Evolutionary conservation across 805 yeast genomes (phyloP).

Genomic region (Starmerella stigmatis): DNA sequence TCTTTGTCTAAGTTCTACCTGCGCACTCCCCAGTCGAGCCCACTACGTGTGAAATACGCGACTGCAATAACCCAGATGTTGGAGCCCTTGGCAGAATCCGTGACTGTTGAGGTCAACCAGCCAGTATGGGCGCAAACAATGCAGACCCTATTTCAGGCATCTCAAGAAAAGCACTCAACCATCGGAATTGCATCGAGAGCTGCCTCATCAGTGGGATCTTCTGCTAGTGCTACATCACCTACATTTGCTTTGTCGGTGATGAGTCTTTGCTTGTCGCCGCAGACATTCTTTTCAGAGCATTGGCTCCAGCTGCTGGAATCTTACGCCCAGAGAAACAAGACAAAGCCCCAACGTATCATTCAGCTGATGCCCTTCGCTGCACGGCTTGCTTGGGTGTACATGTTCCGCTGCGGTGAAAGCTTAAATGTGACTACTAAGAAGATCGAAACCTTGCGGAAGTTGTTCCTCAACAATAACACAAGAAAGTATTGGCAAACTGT

Average conservation of each 20-base stretch:
- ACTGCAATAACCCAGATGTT: constrained; percentile 69
- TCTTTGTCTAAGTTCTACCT: constrained; percentile 77
- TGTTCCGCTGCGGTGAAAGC: constrained; percentile 78
- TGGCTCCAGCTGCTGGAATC: constrained; percentile 67
- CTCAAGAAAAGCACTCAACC: constrained; percentile 8
- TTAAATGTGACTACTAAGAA: constrained; percentile 76
- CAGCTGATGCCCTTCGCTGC: constrained; percentile 56
- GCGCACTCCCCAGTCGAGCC: constrained; percentile 44
- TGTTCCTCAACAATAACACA: constrained; percentile 39
- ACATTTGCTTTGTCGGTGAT: constrained; percentile 61
- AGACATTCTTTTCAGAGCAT: constrained; percentile 53
- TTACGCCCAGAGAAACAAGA: constrained; percentile 50
- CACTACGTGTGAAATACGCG: constrained; percentile 66
- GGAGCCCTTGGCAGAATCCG: constrained; percentile 68
- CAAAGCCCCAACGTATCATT: constrained; percentile 41
- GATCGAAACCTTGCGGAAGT: constrained; percentile 51
- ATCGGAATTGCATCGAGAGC: constrained; percentile 12
- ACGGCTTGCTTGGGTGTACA: constrained; percentile 78
- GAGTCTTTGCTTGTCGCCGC: constrained; percentile 69
- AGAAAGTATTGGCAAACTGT: constrained; percentile 58
- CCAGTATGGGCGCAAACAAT: constrained; percentile 90
- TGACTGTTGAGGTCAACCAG: constrained; percentile 91
- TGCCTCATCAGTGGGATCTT: constrained; percentile 3
- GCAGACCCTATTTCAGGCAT: constrained; percentile 40
- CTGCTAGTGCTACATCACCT: constrained; percentile 6